These are phyloP conservation scores for Draba incana DNA, from an alignment of 345 rosid genomes.

Conservation along the genomic window DNA sequence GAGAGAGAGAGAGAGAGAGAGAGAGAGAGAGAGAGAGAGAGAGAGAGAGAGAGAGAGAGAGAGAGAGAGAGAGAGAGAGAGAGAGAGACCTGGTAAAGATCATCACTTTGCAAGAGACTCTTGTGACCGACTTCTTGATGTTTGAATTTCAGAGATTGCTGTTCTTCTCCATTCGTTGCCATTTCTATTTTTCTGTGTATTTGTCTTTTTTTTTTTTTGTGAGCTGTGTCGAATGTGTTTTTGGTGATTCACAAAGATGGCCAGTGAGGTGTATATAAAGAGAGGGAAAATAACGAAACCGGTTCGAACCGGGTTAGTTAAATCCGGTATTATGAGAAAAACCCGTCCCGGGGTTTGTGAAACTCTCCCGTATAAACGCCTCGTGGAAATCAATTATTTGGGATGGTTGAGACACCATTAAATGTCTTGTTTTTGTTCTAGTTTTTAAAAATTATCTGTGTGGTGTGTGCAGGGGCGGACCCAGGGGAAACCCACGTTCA, in stretches of 20 bases:
- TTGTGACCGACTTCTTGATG: slow-evolving; percentile 97
- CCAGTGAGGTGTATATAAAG: slow-evolving; percentile 27
- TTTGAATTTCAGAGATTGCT: slow-evolving; percentile 56
- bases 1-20: too few relatives aligned
- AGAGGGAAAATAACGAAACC: background rate
- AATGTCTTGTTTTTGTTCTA: too few relatives aligned
- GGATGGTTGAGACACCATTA: too few relatives aligned
- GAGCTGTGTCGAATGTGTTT: slow-evolving; percentile 20
- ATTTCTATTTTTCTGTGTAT: slow-evolving; percentile 9
- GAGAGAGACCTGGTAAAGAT: slow-evolving; percentile 70
- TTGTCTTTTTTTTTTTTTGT: background rate
- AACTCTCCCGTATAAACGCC: slow-evolving; percentile 18
- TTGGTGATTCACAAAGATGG: slow-evolving; percentile 32
- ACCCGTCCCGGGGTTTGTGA: slow-evolving; percentile 42
- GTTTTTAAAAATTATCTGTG: too few relatives aligned
- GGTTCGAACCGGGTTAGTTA: slow-evolving; percentile 36
- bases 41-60: too few relatives aligned
- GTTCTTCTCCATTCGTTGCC: slow-evolving; percentile 49
- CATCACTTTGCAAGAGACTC: slow-evolving; percentile 92
- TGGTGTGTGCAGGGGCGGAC: too few relatives aligned
- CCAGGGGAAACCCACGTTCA: too few relatives aligned
- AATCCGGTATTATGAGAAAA: background rate
- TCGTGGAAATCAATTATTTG: too few relatives aligned
- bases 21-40: too few relatives aligned
- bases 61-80: too few relatives aligned